These are phyloP conservation scores for Plasmodium vivax DNA, from an alignment of 169 alveolate genomes.

Conservation along the genomic window DNA sequence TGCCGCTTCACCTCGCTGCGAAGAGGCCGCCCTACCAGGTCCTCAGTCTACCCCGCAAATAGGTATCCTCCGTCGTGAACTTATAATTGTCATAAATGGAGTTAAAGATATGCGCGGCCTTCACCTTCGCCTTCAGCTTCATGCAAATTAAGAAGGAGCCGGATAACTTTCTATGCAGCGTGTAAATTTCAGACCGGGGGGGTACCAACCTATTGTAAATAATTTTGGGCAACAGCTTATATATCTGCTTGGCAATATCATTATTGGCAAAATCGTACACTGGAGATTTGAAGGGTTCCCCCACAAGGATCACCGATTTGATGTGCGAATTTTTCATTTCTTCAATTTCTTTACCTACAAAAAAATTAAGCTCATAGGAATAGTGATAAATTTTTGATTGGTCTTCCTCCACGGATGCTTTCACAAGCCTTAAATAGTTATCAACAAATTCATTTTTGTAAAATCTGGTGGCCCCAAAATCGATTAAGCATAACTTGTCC, in stretches of 20 bases:
- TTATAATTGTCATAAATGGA: slow-evolving; percentile 49
- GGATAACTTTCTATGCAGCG: slow-evolving; percentile 92
- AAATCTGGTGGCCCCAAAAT: slow-evolving; percentile 91
- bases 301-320: slow-evolving; percentile 82
- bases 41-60: neutral
- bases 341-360: slow-evolving; percentile 87
- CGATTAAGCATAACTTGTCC: slow-evolving; percentile 87
- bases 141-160: slow-evolving; percentile 90
- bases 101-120: slow-evolving; percentile 79
- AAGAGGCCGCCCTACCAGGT: neutral
- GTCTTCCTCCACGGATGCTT: slow-evolving; percentile 81
- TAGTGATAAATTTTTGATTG: slow-evolving; percentile 73
- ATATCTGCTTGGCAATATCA: slow-evolving; percentile 75
- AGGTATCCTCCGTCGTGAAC: slow-evolving; percentile 43
- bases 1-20: neutral
- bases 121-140: slow-evolving; percentile 83
- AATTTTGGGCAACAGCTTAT: slow-evolving; percentile 84
- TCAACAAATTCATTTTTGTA: slow-evolving; percentile 85
- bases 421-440: slow-evolving; percentile 86
- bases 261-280: slow-evolving; percentile 79
- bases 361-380: slow-evolving; percentile 84
- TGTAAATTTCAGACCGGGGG: slow-evolving; percentile 93
- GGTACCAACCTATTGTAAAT: slow-evolving; percentile 89
- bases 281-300: slow-evolving; percentile 86
- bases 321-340: slow-evolving; percentile 88